phyloP scores from a whole-genome alignment of 257 asterid species.

The Ehretia macrophylla region DNA sequence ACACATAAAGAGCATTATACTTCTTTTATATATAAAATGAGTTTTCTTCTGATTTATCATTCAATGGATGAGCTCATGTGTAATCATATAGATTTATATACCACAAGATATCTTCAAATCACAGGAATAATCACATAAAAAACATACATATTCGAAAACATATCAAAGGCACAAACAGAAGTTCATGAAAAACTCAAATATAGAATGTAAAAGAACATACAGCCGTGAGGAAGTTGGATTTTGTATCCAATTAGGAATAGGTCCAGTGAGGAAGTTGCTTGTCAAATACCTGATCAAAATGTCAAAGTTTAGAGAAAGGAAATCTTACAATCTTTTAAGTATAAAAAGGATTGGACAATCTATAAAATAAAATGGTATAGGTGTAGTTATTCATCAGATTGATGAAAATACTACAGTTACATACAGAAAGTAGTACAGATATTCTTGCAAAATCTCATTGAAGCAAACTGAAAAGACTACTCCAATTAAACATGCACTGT shows the following conservation, averaged over 20 bases:
- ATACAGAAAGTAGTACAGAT: background rate
- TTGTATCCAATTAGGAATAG: slow-evolving; percentile 34
- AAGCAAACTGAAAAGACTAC: background rate
- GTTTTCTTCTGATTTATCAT: too few relatives aligned
- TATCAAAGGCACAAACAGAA: background rate
- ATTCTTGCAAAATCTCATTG: background rate
- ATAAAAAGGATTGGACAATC: background rate
- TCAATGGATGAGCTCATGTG: too few relatives aligned
- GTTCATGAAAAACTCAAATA: background rate
- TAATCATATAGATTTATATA: background rate
- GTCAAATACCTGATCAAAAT: slow-evolving; percentile 38
- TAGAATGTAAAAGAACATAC: slow-evolving; percentile 24
- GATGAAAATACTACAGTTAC: background rate
- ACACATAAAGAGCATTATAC: too few relatives aligned
- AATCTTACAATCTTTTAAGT: background rate
- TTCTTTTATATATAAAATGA: too few relatives aligned
- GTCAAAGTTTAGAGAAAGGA: background rate
- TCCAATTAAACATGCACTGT: background rate
- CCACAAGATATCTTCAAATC: background rate
- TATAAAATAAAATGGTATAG: background rate
- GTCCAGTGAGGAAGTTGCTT: slow-evolving; percentile 44
- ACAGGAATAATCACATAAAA: background rate
- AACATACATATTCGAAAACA: background rate
- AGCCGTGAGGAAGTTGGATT: slow-evolving; percentile 12
- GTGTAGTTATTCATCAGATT: background rate